Evolutionary conservation across 1,284 basidiomycete genomes (phyloP).

Genomic region (Ganoderma lingzhi): DNA sequence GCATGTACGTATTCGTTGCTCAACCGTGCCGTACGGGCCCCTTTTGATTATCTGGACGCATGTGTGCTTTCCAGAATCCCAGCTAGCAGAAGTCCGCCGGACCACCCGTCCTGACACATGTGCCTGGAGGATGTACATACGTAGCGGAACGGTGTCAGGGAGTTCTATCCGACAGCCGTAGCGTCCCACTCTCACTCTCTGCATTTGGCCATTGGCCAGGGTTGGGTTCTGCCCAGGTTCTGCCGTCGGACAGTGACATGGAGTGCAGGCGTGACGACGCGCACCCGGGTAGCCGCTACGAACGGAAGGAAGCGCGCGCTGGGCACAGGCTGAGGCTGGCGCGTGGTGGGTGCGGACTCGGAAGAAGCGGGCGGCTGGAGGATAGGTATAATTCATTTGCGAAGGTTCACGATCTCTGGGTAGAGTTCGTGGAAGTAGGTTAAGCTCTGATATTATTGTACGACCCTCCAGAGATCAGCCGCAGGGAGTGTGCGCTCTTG

Average conservation of each 20-base stretch:
- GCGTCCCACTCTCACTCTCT: slow-evolving; percentile 27
- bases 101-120: slow-evolving; percentile 26
- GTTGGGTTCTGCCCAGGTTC: slow-evolving; percentile 25
- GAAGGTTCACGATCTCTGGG: slow-evolving; percentile 34
- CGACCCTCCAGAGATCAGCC: slow-evolving; percentile 31
- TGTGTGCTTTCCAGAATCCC: slow-evolving; percentile 16
- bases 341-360: neutral
- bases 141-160: slow-evolving; percentile 31
- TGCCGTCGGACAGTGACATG: slow-evolving; percentile 21
- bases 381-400: slow-evolving; percentile 26
- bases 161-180: slow-evolving; percentile 31
- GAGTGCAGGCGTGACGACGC: slow-evolving; percentile 31
- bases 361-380: slow-evolving; percentile 9
- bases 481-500: slow-evolving; percentile 41
- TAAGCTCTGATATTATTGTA: slow-evolving; percentile 40
- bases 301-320: slow-evolving; percentile 22
- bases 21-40: slow-evolving; percentile 31
- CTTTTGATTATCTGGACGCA: slow-evolving; percentile 28
- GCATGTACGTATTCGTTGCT: slow-evolving; percentile 36
- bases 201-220: slow-evolving; percentile 12
- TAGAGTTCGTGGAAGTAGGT: slow-evolving; percentile 30
- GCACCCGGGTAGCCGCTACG: slow-evolving; percentile 16
- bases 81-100: slow-evolving; percentile 28
- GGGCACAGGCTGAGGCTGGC: neutral
- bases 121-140: slow-evolving; percentile 35